A percentile compares a stretch with the other conserved stretches of the same genome.
Conservation (phyloP, 2,329 filamentous ascomycete genomes). For the Aspergillus quadricinctus region DNA sequence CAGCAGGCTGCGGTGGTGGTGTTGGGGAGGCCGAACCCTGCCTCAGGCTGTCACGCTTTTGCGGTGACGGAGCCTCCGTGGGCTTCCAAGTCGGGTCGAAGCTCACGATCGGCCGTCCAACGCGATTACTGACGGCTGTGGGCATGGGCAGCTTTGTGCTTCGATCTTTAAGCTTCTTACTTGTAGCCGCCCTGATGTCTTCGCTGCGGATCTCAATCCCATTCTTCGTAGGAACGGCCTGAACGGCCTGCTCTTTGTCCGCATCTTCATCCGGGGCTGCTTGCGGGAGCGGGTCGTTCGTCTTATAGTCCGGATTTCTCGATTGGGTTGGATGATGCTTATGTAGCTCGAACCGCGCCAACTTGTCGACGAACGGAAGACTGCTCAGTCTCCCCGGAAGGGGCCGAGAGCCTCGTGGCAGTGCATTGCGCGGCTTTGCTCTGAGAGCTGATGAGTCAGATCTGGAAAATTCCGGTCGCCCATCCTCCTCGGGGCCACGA, state of each 20-base stretch:
- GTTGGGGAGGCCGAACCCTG: slow-evolving; percentile 21
- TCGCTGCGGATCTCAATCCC: slow-evolving; percentile 79
- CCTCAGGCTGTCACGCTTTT: slow-evolving; percentile 11
- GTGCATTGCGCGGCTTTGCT: slow-evolving; percentile 60
- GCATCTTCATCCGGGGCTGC: slow-evolving; percentile 16
- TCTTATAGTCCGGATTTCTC: slow-evolving; percentile 73
- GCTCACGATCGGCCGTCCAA: slow-evolving; percentile 93
- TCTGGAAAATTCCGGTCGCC: slow-evolving; percentile 24
- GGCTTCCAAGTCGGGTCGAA: slow-evolving; percentile 79
- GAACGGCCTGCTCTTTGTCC: slow-evolving; percentile 43
- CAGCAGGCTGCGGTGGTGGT: slow-evolving; percentile 47
- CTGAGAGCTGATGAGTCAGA: slow-evolving; percentile 47
- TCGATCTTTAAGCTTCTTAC: slow-evolving; percentile 80
- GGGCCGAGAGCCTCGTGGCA: slow-evolving; percentile 44
- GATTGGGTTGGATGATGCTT: slow-evolving; percentile 80
- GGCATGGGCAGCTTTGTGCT: slow-evolving; percentile 84
- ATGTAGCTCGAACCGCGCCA: slow-evolving; percentile 67
- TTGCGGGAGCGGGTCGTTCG: slow-evolving; percentile 51
- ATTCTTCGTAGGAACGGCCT: slow-evolving; percentile 61
- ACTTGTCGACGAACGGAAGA: slow-evolving; percentile 43
- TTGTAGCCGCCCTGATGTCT: slow-evolving; percentile 85
- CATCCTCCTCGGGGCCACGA: slow-evolving; percentile 19
- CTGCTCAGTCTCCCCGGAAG: slow-evolving; percentile 42
- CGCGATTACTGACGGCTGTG: slow-evolving; percentile 83
- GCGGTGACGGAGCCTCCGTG: slow-evolving; percentile 42